Evolutionary conservation across 2,329 filamentous ascomycete genomes (phyloP), one percentile per base, ranked within the genome.

Genomic region (Trichophyton mentagrophytes): DNA sequence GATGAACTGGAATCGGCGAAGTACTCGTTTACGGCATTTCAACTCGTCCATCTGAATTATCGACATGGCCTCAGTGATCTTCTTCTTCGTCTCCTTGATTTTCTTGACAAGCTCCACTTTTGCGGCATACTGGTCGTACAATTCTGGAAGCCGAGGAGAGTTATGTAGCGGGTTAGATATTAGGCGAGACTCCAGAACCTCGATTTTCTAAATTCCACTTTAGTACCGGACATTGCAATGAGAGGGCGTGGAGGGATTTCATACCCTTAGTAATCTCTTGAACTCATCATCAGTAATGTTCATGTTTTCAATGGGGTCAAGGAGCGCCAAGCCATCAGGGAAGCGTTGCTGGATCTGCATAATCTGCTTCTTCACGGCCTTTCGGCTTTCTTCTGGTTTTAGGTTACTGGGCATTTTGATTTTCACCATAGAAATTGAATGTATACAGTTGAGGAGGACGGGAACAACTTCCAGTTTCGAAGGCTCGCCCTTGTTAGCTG

Each of bases 251-350:
- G 36, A 15, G 9, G 6, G 3, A 15, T 27, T 25, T 69, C 78
- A 67, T 76, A 82, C 80, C 67, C 84, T 76, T 11, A 97, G 82
- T 3, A 96, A 82, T 71, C 90, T 90, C 79, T 95, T 96, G 78
- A 99, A 97, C 0, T 85, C 85, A 1, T 96, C 90, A 68, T 97
- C 93, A 3, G 81, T 86, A 68, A 99, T 97, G 30, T 85, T 83
- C 93, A 99, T 97, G 70, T 96, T 91, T 73, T 97, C 91, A 44
- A 99, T 86, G 0, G 93, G 93, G 69, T 99, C 93, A 17, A 99
- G 77, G 5, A 91, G 80, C 2, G 93, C 87, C 61, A 99, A 78
- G 2, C 93, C 93, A 69, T 99, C 93, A 0, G 91, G 90, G 76
- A 99, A 97, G 27, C 93, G 86, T 66, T 85, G 85, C 73, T 88